Evolutionary conservation across 345 rosid species (phyloP).

Genomic region (Syzygium aromaticum): DNA sequence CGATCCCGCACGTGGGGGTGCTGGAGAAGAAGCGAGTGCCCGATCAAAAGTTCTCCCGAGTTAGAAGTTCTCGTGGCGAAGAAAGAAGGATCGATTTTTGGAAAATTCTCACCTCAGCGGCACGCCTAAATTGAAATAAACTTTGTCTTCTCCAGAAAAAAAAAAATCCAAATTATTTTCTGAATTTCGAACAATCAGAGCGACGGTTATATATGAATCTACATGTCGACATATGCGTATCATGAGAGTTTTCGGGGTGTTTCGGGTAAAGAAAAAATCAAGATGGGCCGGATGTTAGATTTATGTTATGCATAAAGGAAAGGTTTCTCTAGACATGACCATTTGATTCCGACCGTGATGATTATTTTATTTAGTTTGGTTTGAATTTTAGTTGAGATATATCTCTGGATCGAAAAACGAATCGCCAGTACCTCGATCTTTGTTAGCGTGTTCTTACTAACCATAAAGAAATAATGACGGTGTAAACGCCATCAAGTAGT

Average conservation of each 20-base stretch:
- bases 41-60: not conserved
- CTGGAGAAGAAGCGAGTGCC: not conserved
- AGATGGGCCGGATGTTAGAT: rapidly evolving
- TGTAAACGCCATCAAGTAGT: rapidly evolving
- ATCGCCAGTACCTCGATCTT: not conserved
- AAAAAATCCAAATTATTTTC: not conserved
- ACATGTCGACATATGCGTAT: rapidly evolving
- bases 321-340: rapidly evolving
- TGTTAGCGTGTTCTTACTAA: rapidly evolving
- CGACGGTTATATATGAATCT: rapidly evolving
- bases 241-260: rapidly evolving
- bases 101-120: not conserved
- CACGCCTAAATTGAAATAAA: not conserved
- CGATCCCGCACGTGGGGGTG: not conserved
- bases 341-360: not conserved
- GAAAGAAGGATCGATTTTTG: not conserved
- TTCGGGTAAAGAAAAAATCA: not conserved
- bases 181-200: rapidly evolving
- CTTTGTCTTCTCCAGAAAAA: rapidly evolving
- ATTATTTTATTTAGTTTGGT: rapidly evolving
- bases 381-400: not conserved
- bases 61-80: not conserved
- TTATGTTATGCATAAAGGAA: not conserved
- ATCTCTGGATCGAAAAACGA: not conserved
- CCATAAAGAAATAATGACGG: not conserved